Evolutionary conservation across 495 filamentous ascomycete species (phyloP).

Genomic region (Aspergillus hancockii): DNA sequence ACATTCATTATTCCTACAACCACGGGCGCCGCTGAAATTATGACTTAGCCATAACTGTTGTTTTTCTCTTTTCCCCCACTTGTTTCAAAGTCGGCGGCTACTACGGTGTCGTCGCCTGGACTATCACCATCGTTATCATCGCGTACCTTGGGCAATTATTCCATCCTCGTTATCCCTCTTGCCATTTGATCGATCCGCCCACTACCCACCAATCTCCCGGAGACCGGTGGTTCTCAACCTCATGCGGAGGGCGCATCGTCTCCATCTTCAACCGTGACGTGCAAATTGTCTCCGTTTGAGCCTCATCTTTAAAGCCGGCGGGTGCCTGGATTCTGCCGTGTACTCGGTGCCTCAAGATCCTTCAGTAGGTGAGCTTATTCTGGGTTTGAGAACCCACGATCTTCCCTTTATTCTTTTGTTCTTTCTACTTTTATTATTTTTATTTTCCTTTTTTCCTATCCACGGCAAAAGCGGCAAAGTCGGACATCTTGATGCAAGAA

Average conservation of each 20-base stretch:
- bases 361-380: conserved; percentile 25
- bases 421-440: neutral
- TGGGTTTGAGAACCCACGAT: neutral
- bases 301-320: conserved; percentile 18
- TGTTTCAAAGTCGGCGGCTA: neutral
- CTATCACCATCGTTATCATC: neutral
- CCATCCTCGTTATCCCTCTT: neutral
- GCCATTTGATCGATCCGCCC: neutral
- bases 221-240: neutral
- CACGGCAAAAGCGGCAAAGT: neutral
- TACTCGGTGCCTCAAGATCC: conserved; percentile 18
- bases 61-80: conserved; percentile 1
- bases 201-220: neutral
- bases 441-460: neutral
- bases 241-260: conserved; percentile 10
- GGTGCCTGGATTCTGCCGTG: conserved; percentile 14
- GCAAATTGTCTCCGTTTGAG: conserved; percentile 27
- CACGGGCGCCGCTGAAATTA: conserved; percentile 5
- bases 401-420: neutral
- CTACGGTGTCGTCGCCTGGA: neutral
- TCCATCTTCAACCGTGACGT: conserved; percentile 20
- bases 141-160: neutral
- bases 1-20: neutral
- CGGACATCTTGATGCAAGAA: neutral
- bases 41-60: conserved; percentile 3